Base-by-base conservation (phyloP, 441 rosid species). In the Populus hybrid region DNA sequence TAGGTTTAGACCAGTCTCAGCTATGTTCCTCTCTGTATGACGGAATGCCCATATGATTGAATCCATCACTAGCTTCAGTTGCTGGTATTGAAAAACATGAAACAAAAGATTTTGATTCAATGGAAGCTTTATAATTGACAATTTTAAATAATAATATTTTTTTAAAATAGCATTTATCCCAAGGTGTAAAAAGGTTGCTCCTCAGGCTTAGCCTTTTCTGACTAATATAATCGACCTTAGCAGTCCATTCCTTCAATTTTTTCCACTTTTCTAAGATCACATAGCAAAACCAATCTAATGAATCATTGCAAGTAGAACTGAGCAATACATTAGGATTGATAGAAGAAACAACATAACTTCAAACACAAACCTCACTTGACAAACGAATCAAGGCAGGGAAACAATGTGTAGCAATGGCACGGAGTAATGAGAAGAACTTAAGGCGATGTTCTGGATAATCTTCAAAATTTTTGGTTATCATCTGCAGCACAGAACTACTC, bases 31-130 rank as follows among this genome's bases (percentile, higher is more conserved):
- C 84, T 97, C 99, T 9, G 99, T 97, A 87, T 97, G 99, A 87
- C 99, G 93, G 85, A 97, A 97, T 78, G 99, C 99, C 99, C 99
- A 94, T 78, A 97, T 97, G 70, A 97, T 97, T 53, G 99, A 93
- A 85, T 97, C 99, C 98, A 93, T 94, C 36, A 97, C 99, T 73
- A 97, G 92, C 90, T 93, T 97, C 32, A 97, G 80, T 93, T 97
- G 99, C 99, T 97, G 92, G 53, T 30, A 71, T 35, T 35, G 67
- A 82, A 40, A 10, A 40, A 7, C 46, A 18, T 8, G 53, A 6
- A 40, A 42, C 12, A 34, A 5, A 38, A 67, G 32, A 57, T 32
- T 24, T 36, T 20, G 40, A 34, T 23, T 10, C 16, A 32, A 10
- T 64, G 67, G 35, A 12, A 28, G 14, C 4, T 11, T 40, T 10